phyloP scores from a whole-genome alignment of 139 green algal species.

The Nannochloris sp. region DNA sequence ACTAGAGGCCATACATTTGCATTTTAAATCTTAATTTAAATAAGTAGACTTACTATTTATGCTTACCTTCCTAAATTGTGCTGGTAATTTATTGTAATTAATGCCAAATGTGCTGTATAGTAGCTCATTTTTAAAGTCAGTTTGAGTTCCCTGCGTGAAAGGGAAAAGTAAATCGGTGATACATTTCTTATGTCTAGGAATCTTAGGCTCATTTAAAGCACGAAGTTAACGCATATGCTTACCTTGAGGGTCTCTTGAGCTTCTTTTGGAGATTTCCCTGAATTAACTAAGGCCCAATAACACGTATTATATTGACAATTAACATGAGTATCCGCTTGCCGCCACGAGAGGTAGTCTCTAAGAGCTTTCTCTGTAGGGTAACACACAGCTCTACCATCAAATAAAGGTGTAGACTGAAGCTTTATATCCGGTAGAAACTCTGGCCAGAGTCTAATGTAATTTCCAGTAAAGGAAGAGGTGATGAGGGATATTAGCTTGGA shows the following conservation, averaged over 20 bases:
- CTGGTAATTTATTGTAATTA: constrained; percentile 84
- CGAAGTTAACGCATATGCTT: background rate
- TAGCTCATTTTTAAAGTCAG: constrained; percentile 86
- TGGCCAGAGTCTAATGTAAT: constrained; percentile 75
- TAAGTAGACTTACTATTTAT: background rate
- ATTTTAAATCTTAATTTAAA: constrained; percentile 55
- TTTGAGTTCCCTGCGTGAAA: constrained; percentile 62
- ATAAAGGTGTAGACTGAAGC: constrained; percentile 65
- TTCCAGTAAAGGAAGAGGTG: constrained; percentile 73
- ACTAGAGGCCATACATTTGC: constrained; percentile 74
- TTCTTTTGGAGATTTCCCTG: constrained; percentile 43
- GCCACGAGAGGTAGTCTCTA: constrained; percentile 87
- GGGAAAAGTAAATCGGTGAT: background rate
- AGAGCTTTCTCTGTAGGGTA: constrained; percentile 67
- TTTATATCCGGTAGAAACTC: constrained; percentile 37
- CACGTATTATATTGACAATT: constrained; percentile 98
- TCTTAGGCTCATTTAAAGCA: background rate
- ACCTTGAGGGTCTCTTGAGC: constrained; percentile 57
- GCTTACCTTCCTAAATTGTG: constrained; percentile 75
- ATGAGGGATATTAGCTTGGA: constrained; percentile 84
- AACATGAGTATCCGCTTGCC: constrained; percentile 90
- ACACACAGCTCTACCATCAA: constrained; percentile 82
- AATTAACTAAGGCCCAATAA: constrained; percentile 84
- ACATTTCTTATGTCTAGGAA: background rate
- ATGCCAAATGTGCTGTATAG: constrained; percentile 78